These are phyloP conservation scores for Tillandsia leiboldiana DNA, from an alignment of 176 grass and related monocot genomes.

Conservation along the genomic window DNA sequence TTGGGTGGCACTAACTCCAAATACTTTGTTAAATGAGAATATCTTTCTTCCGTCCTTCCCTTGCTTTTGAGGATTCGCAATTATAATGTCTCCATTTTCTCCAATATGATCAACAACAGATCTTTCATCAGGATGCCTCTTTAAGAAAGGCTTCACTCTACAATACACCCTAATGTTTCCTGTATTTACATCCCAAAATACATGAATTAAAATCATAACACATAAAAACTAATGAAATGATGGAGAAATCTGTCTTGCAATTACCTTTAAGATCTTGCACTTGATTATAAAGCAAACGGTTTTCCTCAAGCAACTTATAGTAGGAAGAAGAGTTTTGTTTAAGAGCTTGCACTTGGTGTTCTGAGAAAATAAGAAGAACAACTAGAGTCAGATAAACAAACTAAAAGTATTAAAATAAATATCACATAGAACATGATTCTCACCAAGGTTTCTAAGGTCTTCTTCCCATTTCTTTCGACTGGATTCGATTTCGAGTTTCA, in stretches of 20 bases:
- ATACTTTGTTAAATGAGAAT: slow-evolving; percentile 79
- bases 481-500: slow-evolving; percentile 59
- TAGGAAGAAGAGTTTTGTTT: slow-evolving; percentile 41
- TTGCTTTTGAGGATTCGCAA: slow-evolving; percentile 57
- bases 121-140: slow-evolving; percentile 34
- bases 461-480: slow-evolving; percentile 46
- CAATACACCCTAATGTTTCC: slow-evolving; percentile 81
- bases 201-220: slow-evolving; percentile 2
- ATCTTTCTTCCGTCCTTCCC: slow-evolving; percentile 60
- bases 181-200: slow-evolving; percentile 10
- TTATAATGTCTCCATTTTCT: slow-evolving; percentile 59
- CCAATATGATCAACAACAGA: slow-evolving; percentile 67
- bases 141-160: slow-evolving; percentile 64
- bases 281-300: slow-evolving; percentile 71
- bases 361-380: slow-evolving; percentile 18
- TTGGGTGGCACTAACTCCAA: slow-evolving; percentile 50
- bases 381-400: slow-evolving; percentile 12
- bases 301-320: slow-evolving; percentile 63
- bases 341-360: slow-evolving; percentile 49
- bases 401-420: background rate
- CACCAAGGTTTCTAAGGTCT: slow-evolving; percentile 55
- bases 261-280: slow-evolving; percentile 92
- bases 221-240: slow-evolving; percentile 2
- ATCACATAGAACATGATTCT: slow-evolving; percentile 6
- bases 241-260: background rate